Base-by-base conservation (phyloP, 306 rosid genomes). In the Ochetophila trinervis region DNA sequence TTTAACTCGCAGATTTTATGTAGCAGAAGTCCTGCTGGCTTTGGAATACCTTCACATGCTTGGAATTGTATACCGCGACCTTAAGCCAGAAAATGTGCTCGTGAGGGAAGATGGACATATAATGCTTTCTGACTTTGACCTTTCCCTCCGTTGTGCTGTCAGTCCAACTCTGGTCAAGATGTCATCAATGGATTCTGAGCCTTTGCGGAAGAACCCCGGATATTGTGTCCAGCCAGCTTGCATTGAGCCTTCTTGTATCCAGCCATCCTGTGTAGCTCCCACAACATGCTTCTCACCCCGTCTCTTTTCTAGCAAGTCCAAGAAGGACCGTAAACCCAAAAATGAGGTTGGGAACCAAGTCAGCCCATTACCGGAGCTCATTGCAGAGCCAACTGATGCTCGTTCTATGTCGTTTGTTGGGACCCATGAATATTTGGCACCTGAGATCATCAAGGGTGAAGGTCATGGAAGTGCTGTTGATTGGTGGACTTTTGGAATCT, bases 401-500 rank as follows among this genome's bases (percentile, higher is more conserved):
- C 86, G 98, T 36, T 92, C 98, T 8, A 92, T 89, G 98, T 92
- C 98, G 13, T 92, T 92, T 68, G 98, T 92, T 8, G 98, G 98
- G 50, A 92, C 98, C 6, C 98, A 92, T 8, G 98, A 92, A 66
- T 92, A 92, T 85, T 60, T 92, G 77, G 98, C 98, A 52, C 98
- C 98, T 17, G 98, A 92, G 84, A 92, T 92, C 71, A 84, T 92
- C 22, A 92, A 92, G 77, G 98, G 98, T 36, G 98, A 92, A 77
- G 98, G 98, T 53, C 98, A 92, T 64, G 98, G 98, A 60, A 92
- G 98, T 65, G 92, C 98, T 5, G 98, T 92, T 53, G 98, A 92
- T 78, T 92, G 98, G 98, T 92, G 98, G 98, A 92, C 98, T 74
- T 92, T 83, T 68, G 98, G 98, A 60, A 89, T 92, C 76, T 92